phyloP scores from a whole-genome alignment of 2,329 filamentous ascomycete genomes.

The Graphilbum ipis-grandicollis region DNA sequence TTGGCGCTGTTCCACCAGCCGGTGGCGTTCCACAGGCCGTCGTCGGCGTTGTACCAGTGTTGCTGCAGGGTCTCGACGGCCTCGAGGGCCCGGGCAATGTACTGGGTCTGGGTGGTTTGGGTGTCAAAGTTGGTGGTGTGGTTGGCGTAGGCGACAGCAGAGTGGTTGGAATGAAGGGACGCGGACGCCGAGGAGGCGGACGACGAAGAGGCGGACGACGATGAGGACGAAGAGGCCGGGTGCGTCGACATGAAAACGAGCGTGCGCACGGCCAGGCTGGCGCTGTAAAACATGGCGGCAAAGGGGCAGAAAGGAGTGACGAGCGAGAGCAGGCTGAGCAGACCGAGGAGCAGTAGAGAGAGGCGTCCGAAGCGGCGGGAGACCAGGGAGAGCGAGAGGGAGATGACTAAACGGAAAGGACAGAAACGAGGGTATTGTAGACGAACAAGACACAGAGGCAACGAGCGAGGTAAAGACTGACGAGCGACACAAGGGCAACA shows the following conservation, averaged over 20 bases:
- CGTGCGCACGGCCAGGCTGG: background rate
- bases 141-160: no score
- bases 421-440: no score
- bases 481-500: no score
- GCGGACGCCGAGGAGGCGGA: no score
- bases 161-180: no score
- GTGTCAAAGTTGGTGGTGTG: background rate
- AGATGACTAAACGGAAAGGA: no score
- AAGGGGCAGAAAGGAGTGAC: background rate
- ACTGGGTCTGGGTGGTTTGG: slow-evolving; percentile 7
- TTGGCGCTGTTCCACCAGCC: slow-evolving; percentile 67
- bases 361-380: no score
- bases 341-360: no score
- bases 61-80: slow-evolving; percentile 30
- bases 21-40: slow-evolving; percentile 45
- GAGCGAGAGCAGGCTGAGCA: background rate
- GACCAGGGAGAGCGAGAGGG: no score
- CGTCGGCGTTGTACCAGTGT: slow-evolving; percentile 41
- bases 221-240: background rate
- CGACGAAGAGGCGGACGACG: no score
- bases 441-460: no score
- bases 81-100: slow-evolving; percentile 16
- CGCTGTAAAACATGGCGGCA: background rate
- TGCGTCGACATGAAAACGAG: background rate
- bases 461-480: no score